phyloP scores from a whole-genome alignment of 257 asterid genomes.

The Lycium barbarum region DNA sequence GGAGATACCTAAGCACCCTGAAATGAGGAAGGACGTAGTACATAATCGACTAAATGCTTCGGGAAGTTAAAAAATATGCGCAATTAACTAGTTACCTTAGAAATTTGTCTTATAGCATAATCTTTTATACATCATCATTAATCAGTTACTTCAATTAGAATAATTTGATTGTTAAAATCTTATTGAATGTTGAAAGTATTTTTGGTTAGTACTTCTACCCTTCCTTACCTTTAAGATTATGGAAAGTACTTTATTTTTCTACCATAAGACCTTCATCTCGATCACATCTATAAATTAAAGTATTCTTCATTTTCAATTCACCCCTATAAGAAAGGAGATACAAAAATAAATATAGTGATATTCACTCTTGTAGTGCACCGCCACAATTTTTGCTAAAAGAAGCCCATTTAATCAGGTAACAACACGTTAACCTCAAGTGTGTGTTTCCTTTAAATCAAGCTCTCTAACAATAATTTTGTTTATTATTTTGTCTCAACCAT shows the following conservation, averaged over 20 bases:
- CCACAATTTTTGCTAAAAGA: constrained; percentile 35
- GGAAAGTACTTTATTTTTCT: neutral
- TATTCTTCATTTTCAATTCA: constrained; percentile 21
- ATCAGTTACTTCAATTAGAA: neutral
- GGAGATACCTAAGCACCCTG: too few species aligned
- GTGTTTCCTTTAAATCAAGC: constrained; percentile 40
- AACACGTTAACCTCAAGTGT: constrained; percentile 40
- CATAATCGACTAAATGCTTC: too few species aligned
- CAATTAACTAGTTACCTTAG: neutral
- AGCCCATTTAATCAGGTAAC: constrained; percentile 41
- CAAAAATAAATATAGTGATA: constrained; percentile 23
- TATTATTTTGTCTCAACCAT: neutral
- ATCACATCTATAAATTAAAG: neutral
- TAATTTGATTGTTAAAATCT: neutral
- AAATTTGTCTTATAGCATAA: neutral
- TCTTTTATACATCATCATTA: neutral
- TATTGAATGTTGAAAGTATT: neutral
- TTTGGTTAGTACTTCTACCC: neutral
- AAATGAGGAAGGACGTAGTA: too few species aligned
- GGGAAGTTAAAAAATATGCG: too few species aligned
- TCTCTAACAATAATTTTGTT: constrained; percentile 21
- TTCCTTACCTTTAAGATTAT: neutral
- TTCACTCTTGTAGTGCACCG: constrained; percentile 31
- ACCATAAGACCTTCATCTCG: neutral
- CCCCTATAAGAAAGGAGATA: constrained; percentile 8